phyloP scores from a whole-genome alignment of 768 basidiomycete genomes.

The Leccinum imitatum region DNA sequence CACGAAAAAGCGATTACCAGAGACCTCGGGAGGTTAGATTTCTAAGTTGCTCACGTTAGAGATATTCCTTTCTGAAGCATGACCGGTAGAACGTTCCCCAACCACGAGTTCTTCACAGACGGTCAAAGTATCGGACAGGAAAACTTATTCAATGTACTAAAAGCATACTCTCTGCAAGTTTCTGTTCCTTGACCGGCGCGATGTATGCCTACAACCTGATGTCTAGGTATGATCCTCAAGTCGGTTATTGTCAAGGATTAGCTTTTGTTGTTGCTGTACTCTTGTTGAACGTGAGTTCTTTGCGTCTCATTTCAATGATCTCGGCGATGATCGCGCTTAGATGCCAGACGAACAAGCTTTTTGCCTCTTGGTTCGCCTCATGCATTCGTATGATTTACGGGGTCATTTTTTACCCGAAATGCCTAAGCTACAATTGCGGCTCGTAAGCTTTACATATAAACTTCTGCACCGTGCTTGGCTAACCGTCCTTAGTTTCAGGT shows the following conservation, averaged over 20 bases:
- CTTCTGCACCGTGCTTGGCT: background rate
- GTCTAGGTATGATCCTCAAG: constrained; percentile 80
- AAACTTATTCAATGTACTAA: constrained; percentile 95
- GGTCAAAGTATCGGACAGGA: constrained; percentile 96
- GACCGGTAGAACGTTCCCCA: constrained; percentile 81
- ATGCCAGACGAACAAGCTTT: constrained; percentile 99
- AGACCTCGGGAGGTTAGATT: constrained; percentile 76
- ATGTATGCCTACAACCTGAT: constrained; percentile 7
- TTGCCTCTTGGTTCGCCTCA: constrained; percentile 88
- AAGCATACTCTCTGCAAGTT: constrained; percentile 90
- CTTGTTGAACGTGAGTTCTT: constrained; percentile 72
- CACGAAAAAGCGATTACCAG: constrained; percentile 95
- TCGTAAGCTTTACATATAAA: constrained; percentile 49
- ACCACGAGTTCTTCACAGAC: constrained; percentile 94
- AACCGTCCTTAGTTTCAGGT: constrained; percentile 58
- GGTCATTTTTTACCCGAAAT: constrained; percentile 99
- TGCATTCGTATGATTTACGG: constrained; percentile 95
- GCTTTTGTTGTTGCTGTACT: constrained; percentile 96
- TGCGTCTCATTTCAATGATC: background rate
- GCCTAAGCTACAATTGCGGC: constrained; percentile 92
- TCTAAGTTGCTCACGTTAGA: background rate
- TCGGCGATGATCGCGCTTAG: constrained; percentile 39
- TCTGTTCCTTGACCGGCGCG: background rate
- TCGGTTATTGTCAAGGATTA: constrained; percentile 97
- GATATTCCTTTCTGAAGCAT: constrained; percentile 12